Evolutionary conservation across 768 basidiomycete genomes (phyloP).

Genomic region (Fomitopsis pulvina): DNA sequence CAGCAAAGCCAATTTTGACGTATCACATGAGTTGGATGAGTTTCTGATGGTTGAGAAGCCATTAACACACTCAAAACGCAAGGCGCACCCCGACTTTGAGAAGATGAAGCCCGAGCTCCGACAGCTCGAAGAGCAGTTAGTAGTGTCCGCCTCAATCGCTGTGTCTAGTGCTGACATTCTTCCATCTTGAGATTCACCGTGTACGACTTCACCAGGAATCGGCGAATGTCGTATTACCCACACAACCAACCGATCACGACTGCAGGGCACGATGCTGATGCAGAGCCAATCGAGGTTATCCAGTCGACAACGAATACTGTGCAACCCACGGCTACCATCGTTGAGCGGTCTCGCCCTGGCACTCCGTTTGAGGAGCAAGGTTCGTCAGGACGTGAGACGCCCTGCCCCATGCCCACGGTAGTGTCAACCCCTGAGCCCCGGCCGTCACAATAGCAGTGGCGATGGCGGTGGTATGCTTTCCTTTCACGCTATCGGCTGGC

Average conservation of each 20-base stretch:
- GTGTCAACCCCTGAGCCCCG: background rate
- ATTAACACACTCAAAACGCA: slow-evolving; percentile 90
- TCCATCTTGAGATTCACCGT: slow-evolving; percentile 64
- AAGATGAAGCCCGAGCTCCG: slow-evolving; percentile 89
- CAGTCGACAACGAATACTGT: slow-evolving; percentile 35
- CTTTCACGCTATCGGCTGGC: background rate
- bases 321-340: slow-evolving; percentile 36
- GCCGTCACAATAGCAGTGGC: background rate
- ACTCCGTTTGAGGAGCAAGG: slow-evolving; percentile 26
- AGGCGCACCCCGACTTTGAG: slow-evolving; percentile 78
- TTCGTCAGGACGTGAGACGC: slow-evolving; percentile 6
- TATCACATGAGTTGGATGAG: slow-evolving; percentile 95
- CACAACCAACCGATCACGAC: slow-evolving; percentile 61
- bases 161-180: background rate
- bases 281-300: slow-evolving; percentile 20
- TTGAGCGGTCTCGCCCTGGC: slow-evolving; percentile 36
- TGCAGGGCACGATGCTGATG: slow-evolving; percentile 9
- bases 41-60: slow-evolving; percentile 97
- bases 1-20: slow-evolving; percentile 97
- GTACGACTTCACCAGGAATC: slow-evolving; percentile 74
- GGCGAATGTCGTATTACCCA: slow-evolving; percentile 82
- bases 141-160: slow-evolving; percentile 25
- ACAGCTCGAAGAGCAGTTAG: slow-evolving; percentile 93
- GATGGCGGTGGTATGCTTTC: background rate
- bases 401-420: slow-evolving; percentile 14